Evolutionary conservation across 83 land plant genomes (phyloP).

Genomic region (Larix sibirica): DNA sequence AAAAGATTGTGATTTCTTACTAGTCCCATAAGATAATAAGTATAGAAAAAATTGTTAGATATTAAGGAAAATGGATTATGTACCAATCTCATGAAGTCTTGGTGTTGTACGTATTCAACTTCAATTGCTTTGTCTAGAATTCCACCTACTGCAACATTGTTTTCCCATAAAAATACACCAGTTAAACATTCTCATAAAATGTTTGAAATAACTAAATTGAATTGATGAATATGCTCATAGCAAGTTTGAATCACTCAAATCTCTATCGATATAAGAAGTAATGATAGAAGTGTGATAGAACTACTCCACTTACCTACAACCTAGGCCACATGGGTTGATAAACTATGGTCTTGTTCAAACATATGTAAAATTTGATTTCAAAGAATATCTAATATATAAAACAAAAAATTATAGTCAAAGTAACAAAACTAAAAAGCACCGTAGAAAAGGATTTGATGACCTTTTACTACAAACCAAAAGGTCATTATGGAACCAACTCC

Average conservation of each 20-base stretch:
- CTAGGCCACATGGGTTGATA: not conserved
- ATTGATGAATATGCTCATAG: not conserved
- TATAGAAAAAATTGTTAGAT: not conserved
- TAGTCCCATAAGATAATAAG: not conserved
- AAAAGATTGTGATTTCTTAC: not conserved
- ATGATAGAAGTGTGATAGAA: not conserved
- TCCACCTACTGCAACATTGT: conserved; percentile 52
- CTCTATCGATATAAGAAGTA: not conserved
- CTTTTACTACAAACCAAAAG: not conserved
- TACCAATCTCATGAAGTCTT: conserved; percentile 62
- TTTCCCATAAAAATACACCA: not conserved
- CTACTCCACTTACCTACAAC: not conserved
- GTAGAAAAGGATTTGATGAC: not conserved
- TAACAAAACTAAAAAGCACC: not conserved
- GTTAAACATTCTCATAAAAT: not conserved
- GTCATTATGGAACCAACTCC: not conserved
- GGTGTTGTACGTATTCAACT: conserved; percentile 53
- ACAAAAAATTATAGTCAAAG: too few species aligned
- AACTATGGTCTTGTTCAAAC: not conserved
- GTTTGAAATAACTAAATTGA: not conserved
- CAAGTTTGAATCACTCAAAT: not conserved
- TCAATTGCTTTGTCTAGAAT: conserved; percentile 57
- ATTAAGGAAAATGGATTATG: not conserved
- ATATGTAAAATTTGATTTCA: not conserved
- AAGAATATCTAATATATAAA: not conserved